phyloP scores from a whole-genome alignment of 768 basidiomycete species.

The Leccinum variicolor region DNA sequence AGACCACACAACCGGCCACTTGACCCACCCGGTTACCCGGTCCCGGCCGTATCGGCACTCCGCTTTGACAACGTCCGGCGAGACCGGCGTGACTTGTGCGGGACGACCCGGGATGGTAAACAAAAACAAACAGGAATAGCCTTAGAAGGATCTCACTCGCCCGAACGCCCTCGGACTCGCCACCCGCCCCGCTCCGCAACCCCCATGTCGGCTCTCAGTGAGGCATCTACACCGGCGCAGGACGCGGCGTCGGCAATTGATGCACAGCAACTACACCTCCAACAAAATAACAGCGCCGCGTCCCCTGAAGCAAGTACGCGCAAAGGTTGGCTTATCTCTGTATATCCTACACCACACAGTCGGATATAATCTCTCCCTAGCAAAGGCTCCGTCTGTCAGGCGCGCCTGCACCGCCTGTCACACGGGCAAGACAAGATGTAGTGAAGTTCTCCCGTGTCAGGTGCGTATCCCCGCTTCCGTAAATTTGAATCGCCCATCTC shows the following conservation, averaged over 20 bases:
- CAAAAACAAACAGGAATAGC: slow-evolving; percentile 22
- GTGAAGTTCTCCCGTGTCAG: slow-evolving; percentile 80
- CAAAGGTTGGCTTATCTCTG: slow-evolving; percentile 52
- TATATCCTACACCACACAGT: slow-evolving; percentile 5
- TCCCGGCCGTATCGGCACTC: not conserved
- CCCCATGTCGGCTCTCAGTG: slow-evolving; percentile 74
- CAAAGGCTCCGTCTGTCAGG: slow-evolving; percentile 79
- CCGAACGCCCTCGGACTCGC: slow-evolving; percentile 29
- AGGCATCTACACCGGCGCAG: slow-evolving; percentile 67
- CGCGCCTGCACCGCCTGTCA: slow-evolving; percentile 81
- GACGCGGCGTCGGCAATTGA: slow-evolving; percentile 60
- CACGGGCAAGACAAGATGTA: slow-evolving; percentile 79
- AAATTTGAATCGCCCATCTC: slow-evolving; percentile 5
- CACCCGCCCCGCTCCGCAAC: slow-evolving; percentile 39
- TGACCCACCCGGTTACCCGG: slow-evolving; percentile 21
- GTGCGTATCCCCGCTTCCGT: slow-evolving; percentile 33
- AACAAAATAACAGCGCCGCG: slow-evolving; percentile 32
- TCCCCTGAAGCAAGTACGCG: slow-evolving; percentile 38
- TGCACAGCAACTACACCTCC: slow-evolving; percentile 47
- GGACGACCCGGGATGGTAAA: slow-evolving; percentile 23
- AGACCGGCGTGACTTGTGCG: slow-evolving; percentile 6
- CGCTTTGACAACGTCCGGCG: slow-evolving; percentile 5
- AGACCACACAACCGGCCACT: slow-evolving; percentile 12
- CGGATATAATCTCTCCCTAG: slow-evolving; percentile 34
- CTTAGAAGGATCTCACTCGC: slow-evolving; percentile 24